Evolutionary conservation across 169 alveolate genomes (phyloP), one percentile per base, ranked within the genome.

Genomic region (Theileria orientalis): DNA sequence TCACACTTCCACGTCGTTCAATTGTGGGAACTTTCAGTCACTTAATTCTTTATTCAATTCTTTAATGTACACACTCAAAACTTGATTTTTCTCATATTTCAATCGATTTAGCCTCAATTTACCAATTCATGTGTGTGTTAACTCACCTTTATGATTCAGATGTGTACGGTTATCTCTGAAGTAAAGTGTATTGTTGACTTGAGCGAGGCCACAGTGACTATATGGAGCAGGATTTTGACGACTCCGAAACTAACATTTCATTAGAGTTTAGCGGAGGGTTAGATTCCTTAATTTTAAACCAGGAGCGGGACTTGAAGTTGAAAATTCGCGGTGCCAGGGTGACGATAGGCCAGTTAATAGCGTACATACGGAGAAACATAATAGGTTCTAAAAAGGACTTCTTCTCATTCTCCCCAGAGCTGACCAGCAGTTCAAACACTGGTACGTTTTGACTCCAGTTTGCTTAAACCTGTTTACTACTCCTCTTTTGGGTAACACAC

Each of bases 321-420:
- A 37, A 33, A 44, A 49, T 78, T 2, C 49, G n/a, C 23, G 23
- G 30, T 44, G 74, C 64, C 13, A 71, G 64, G 11, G 44, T 87
- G 7, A 76, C 54, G 33, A 59, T 87, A 49, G 75, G 83, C 27
- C 88, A 83, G 64, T 78, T 87, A 46, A 66, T 82, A 13, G 90
- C 91, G 1, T 87, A 83, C 46, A 62, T 87, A 59, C 83, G 93
- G 61, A 83, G 73, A 40, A 47, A 57, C 54, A 83, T 74, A 29
- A 74, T 87, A 21, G 92, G 83, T 2, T 77, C 86, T 37, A 87
- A 78, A 67, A 83, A 69, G 69, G 90, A 83, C 49, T 70, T 87
- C 33, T 87, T 87, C 76, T 66, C 90, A 11, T 60, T 74, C 54
- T 59, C 76, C 37, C 89, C 86, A 0, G 63, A 52, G 6, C n/a